Evolutionary conservation across 2,329 filamentous ascomycete genomes (phyloP).

Genomic region (Xylaria sp.): DNA sequence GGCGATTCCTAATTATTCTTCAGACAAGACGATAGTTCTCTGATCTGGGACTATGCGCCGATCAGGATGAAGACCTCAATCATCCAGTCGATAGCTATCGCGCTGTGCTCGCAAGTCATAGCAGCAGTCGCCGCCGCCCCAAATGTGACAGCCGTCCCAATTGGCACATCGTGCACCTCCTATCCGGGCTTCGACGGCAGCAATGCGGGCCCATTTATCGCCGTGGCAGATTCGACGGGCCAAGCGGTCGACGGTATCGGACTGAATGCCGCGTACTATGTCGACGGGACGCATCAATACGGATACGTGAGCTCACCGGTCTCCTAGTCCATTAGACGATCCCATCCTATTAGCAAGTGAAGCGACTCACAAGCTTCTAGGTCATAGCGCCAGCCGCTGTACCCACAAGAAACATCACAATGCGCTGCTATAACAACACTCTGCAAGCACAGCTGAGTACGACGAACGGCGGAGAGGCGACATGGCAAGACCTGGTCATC

Average conservation of each 20-base stretch:
- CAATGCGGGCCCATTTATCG: conserved; percentile 29
- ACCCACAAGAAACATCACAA: conserved; percentile 24
- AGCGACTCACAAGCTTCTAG: conserved; percentile 21
- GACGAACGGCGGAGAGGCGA: background rate
- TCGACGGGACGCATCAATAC: conserved; percentile 26
- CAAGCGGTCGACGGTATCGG: conserved; percentile 29
- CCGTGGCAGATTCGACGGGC: conserved; percentile 33
- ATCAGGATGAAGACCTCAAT: conserved; percentile 8
- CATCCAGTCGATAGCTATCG: background rate
- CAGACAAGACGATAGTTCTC: background rate
- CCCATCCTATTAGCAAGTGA: background rate
- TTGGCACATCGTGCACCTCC: conserved; percentile 28
- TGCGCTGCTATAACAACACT: conserved; percentile 34
- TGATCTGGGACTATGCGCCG: background rate
- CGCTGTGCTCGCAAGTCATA: background rate
- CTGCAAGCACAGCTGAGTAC: conserved; percentile 31
- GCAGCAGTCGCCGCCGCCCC: conserved; percentile 11
- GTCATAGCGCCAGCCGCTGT: conserved; percentile 26
- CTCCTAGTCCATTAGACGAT: background rate
- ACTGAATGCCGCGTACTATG: conserved; percentile 28
- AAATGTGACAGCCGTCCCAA: conserved; percentile 26
- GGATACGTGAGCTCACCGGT: conserved; percentile 31
- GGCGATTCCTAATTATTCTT: background rate
- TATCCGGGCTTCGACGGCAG: conserved; percentile 31
- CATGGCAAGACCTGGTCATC: conserved; percentile 32